Base-by-base conservation (phyloP, 2,329 filamentous ascomycete species). In the Capronia coronata region DNA sequence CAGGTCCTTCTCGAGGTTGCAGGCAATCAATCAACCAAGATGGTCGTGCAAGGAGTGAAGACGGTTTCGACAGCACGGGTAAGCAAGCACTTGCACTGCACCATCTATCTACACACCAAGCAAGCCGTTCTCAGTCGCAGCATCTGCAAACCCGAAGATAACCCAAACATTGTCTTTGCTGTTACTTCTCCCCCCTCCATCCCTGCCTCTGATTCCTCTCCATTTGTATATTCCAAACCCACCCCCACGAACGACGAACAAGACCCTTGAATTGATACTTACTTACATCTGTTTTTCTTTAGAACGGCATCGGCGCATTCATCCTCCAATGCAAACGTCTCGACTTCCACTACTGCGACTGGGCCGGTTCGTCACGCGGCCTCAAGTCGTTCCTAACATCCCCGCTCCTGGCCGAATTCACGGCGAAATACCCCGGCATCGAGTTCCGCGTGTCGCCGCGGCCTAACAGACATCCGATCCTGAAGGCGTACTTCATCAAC, bases 241-340 rank as follows among this genome's bases (percentile, higher is more conserved):
- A 11, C 2, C 4, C 29, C 16, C 21, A 6, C 29, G 19, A 30
- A 37, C 18, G 7, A 39, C 30, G 6, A n/a, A 8, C 29, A n/a
- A 32, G 29, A 8, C 13, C 29, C 7, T 9, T 11, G 3, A 9
- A 3, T 11, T 32, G 29, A n/a, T n/a, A 7, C 34, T 19, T 16
- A 11, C 14, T n/a, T 34, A n/a, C n/a, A n/a, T n/a, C n/a, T 34
- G 30, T 34, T 34, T 8, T 13, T 34, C n/a, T 49, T 16, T 21
- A 97, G 90, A 97, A 98, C 75, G 93, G 93, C 77, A 78, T 97
- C 61, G 91, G 91, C 64, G 87, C 90, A 67, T 97, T 97, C 75
- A 87, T 98, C 70, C 80, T 96, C 51, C 91, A 95, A 75, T 98
- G 93, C 82, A 94, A 88, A 76, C 86, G 84, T 66, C 76, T 98